Evolutionary conservation across 2,329 filamentous ascomycete genomes (phyloP).

Genomic region (Berkeleyomyces rouxiae): DNA sequence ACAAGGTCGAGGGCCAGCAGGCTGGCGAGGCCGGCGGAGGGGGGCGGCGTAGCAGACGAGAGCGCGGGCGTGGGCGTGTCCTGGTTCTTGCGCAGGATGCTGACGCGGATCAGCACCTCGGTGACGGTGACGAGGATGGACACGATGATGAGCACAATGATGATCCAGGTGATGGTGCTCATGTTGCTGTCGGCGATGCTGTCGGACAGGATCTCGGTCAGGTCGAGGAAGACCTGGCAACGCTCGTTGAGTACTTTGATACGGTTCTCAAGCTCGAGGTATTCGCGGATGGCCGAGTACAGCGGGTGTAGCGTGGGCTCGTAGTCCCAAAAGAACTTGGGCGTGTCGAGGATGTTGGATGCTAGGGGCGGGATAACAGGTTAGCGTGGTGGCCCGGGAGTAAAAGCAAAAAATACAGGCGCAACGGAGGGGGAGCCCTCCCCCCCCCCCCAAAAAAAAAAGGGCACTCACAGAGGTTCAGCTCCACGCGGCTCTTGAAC

Average conservation of each 20-base stretch:
- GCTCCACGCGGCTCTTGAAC: constrained; percentile 89
- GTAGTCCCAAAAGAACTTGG: constrained; percentile 96
- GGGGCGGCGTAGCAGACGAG: background rate
- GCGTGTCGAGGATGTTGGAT: constrained; percentile 88
- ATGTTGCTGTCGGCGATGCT: constrained; percentile 88
- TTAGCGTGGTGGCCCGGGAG: background rate
- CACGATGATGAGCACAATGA: constrained; percentile 82
- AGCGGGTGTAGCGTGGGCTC: constrained; percentile 90
- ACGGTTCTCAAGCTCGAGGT: constrained; percentile 89
- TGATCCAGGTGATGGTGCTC: constrained; percentile 93
- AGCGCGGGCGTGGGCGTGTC: background rate
- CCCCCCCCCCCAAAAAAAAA: background rate
- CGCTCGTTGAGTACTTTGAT: constrained; percentile 96
- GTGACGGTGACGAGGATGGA: constrained; percentile 82
- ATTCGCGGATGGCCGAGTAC: constrained; percentile 87
- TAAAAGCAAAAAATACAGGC: background rate
- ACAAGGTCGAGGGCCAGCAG: constrained; percentile 38
- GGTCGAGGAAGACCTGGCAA: constrained; percentile 87
- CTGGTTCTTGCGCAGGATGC: constrained; percentile 39
- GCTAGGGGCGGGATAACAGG: constrained; percentile 31
- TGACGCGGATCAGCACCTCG: constrained; percentile 77
- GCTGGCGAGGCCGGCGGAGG: constrained; percentile 24
- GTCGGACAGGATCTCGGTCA: constrained; percentile 87
- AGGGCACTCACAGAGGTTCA: constrained; percentile 71
- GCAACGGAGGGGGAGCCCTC: background rate